Base-by-base conservation (phyloP, 805 yeast genomes). In the Candida ipomoeae region DNA sequence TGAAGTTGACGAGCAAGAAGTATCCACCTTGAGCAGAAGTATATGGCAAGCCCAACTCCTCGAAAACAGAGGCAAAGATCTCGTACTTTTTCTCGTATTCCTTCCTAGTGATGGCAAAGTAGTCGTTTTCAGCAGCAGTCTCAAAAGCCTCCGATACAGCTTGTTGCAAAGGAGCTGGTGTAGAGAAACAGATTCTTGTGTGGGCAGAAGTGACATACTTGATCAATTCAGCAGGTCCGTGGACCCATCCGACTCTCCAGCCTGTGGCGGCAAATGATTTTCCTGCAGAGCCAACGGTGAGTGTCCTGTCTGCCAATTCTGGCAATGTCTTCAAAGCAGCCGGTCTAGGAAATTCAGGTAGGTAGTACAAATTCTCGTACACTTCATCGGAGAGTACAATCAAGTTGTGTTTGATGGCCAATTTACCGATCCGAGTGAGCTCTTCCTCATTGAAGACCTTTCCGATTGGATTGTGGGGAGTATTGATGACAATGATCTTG, bases 251-350 rank as follows among this genome's bases (percentile, higher is more conserved):
- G 48, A 94, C 81, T 75, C 99, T 84, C 97, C 98, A 94, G 48
- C 99, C 99, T 11, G 99, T 94, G 40, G 96, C 96, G n/a, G 97
- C 96, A 73, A 94, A 94, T 0, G 96, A 83, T 69, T 94, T 94
- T 55, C 99, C 99, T 6, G 97, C 99, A 29, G 97, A 89, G 1
- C 98, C 98, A 20, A 94, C 95, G 3, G 97, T 85, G 49, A 94
- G 71, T 0, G 97, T 89, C 62, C 90, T 74, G 51, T 81, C 81
- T 26, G 80, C 84, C 52, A 90, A 79, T 60, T 90, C 96, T 5
- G 92, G 91, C 55, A 73, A 67, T 8, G 51, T 46, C 5, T 84
- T 74, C 48, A 92, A 71, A 2, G 89, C 82, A 1, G 97, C 96
- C 44, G 94, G 85, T 63, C 98, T 80, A 6, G 92, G 84, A 68